Percentiles rank a stretch among this genome's conserved stretches.
Evolutionary conservation across 2,329 filamentous ascomycete genomes (phyloP).

Genomic region (Calonectria pseudoreteaudii): DNA sequence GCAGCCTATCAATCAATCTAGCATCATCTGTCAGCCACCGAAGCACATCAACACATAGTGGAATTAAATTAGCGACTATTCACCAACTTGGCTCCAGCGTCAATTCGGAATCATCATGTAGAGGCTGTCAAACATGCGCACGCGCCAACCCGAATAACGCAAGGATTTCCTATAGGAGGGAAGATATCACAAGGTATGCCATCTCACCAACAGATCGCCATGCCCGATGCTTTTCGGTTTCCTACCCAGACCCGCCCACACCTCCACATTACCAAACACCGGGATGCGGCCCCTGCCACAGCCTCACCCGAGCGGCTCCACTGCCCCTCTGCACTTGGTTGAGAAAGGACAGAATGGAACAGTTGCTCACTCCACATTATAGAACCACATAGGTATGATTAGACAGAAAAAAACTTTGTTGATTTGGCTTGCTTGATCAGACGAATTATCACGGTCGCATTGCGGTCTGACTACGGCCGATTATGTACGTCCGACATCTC

Average conservation of each 20-base stretch:
- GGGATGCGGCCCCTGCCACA: neutral
- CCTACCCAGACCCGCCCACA: neutral
- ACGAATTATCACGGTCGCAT: neutral
- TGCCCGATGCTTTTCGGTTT: neutral
- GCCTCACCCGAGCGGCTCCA: neutral
- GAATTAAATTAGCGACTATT: neutral
- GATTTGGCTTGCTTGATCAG: neutral
- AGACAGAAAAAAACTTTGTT: neutral
- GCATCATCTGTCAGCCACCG: neutral
- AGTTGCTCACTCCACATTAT: neutral
- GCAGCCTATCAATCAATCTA: neutral
- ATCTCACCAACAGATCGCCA: neutral
- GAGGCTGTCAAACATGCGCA: neutral
- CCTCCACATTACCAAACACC: neutral
- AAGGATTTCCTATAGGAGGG: neutral
- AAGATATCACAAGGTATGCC: neutral
- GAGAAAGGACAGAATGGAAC: neutral
- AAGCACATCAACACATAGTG: neutral
- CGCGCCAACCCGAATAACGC: neutral
- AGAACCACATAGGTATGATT: neutral
- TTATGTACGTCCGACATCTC: neutral
- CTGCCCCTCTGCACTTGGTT: neutral
- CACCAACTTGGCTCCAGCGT: neutral
- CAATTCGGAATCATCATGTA: neutral
- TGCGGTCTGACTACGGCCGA: neutral